These are phyloP conservation scores for Alternaria angustiovoidea DNA, from an alignment of 2,329 filamentous ascomycete species.

Conservation along the genomic window DNA sequence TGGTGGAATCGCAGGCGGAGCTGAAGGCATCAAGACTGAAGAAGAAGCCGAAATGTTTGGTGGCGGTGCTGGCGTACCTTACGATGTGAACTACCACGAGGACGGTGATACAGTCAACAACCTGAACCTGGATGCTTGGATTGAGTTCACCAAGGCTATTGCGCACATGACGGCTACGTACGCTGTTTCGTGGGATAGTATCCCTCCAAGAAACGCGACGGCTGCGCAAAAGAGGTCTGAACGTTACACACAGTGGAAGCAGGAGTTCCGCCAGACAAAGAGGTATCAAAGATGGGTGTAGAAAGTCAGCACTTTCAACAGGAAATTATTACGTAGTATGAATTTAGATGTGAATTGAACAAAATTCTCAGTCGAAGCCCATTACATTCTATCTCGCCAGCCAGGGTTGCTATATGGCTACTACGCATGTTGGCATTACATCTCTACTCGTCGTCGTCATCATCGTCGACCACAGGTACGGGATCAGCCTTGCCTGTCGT, in stretches of 20 bases:
- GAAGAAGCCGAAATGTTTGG: conserved; percentile 73
- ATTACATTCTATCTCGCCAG: not conserved
- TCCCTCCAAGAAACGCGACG: conserved; percentile 39
- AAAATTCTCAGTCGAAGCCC: not conserved
- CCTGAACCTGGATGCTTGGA: conserved; percentile 51
- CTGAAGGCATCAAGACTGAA: conserved; percentile 77
- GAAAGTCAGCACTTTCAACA: not conserved
- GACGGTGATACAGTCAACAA: conserved; percentile 49
- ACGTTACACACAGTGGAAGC: conserved; percentile 28
- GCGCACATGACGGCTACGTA: conserved; percentile 58
- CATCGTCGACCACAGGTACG: conserved; percentile 45
- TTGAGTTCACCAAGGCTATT: conserved; percentile 66
- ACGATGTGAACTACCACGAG: conserved; percentile 49
- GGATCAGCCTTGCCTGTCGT: conserved; percentile 37
- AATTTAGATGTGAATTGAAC: not conserved
- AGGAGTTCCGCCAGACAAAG: conserved; percentile 17
- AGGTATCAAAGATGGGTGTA: conserved; percentile 35
- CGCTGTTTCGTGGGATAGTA: conserved; percentile 42
- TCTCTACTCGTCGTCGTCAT: conserved; percentile 37
- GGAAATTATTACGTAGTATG: not conserved
- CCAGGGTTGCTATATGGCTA: not conserved
- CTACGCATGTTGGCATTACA: not conserved
- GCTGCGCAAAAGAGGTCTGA: conserved; percentile 30
- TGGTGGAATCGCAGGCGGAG: conserved; percentile 79
- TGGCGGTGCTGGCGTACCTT: conserved; percentile 58